phyloP scores from a whole-genome alignment of 208 protist genomes.

The Leishmania arabica region DNA sequence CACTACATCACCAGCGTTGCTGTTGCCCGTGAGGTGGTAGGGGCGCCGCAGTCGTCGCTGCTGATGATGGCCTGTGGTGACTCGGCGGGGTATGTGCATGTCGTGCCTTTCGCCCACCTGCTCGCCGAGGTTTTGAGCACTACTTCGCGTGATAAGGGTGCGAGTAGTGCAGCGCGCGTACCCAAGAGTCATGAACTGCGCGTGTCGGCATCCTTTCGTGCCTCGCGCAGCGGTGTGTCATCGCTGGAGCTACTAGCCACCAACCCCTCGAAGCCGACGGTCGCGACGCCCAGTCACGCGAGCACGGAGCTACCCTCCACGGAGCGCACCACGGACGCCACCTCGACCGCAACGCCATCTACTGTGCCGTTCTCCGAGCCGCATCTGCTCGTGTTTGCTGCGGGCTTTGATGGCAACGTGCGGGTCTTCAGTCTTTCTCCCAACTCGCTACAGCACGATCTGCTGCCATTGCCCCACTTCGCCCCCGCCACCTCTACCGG shows the following conservation, averaged over 20 bases:
- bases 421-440: slow-evolving; percentile 52
- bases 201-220: slow-evolving; percentile 25
- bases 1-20: slow-evolving; percentile 29
- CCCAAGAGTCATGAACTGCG: slow-evolving; percentile 11
- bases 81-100: slow-evolving; percentile 30
- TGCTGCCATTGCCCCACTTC: neutral
- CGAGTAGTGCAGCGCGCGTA: neutral
- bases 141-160: slow-evolving; percentile 6
- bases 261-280: neutral
- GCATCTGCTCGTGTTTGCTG: slow-evolving; percentile 42
- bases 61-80: slow-evolving; percentile 27
- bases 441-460: neutral
- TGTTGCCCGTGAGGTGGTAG: slow-evolving; percentile 5
- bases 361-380: neutral
- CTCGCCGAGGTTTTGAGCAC: slow-evolving; percentile 11
- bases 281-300: neutral
- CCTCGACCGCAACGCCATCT: neutral
- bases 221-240: slow-evolving; percentile 21
- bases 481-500: neutral
- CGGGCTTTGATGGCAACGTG: slow-evolving; percentile 61
- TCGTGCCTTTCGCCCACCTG: slow-evolving; percentile 11
- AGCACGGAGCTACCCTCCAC: neutral
- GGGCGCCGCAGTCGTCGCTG: slow-evolving; percentile 1
- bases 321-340: neutral
- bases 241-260: slow-evolving; percentile 10